Conservation (phyloP, 129 eudicot species). For the Escallonia rubra region DNA sequence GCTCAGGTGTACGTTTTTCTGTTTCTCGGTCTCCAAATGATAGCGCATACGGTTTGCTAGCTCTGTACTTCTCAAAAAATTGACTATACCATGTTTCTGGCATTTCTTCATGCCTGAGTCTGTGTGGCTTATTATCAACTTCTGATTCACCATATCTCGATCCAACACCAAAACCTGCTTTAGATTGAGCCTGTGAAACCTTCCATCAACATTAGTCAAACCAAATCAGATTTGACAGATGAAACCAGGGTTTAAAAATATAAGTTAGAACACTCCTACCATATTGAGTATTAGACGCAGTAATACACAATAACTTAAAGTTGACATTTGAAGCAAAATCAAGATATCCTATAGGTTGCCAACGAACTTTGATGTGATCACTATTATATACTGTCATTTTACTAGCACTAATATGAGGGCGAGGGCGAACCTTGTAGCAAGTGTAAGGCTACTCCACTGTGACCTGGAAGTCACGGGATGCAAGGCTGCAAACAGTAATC, state of each 20-base stretch:
- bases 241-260: not conserved
- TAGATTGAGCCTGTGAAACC: slow-evolving; percentile 45
- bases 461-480: too few species aligned
- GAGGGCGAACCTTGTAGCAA: too few species aligned
- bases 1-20: slow-evolving; percentile 89
- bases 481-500: too few species aligned
- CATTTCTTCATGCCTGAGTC: slow-evolving; percentile 41
- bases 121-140: slow-evolving; percentile 48
- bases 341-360: not conserved
- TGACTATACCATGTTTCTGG: slow-evolving; percentile 93
- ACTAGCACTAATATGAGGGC: too few species aligned
- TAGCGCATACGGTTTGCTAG: slow-evolving; percentile 61
- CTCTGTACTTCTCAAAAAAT: slow-evolving; percentile 71
- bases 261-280: not conserved
- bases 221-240: not conserved
- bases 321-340: not conserved
- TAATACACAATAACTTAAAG: not conserved
- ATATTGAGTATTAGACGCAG: not conserved
- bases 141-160: slow-evolving; percentile 59
- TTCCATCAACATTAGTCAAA: not conserved
- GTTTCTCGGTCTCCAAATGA: slow-evolving; percentile 75
- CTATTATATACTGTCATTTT: too few species aligned
- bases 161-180: slow-evolving; percentile 58
- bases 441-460: too few species aligned
- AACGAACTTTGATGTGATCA: too few species aligned